Conservation (phyloP, 73 alveolate genomes). For the Paraurostyla sp. region DNA sequence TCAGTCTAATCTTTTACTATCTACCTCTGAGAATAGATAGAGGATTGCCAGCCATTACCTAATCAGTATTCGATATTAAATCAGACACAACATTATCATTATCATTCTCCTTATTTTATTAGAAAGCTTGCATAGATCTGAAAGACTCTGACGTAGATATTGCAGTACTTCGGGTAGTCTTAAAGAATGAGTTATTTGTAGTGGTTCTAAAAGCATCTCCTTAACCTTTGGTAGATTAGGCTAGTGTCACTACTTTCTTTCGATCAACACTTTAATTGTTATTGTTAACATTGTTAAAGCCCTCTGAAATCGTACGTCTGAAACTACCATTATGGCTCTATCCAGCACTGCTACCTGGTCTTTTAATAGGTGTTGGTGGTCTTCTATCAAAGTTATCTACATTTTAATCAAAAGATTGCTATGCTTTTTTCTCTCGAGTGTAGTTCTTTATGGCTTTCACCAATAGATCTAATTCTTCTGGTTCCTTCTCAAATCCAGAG, state of each 20-base stretch:
- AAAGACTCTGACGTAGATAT: constrained; percentile 39
- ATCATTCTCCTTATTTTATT: neutral
- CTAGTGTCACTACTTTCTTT: neutral
- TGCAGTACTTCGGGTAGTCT: constrained; percentile 44
- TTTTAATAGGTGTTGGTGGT: neutral
- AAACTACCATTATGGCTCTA: no score
- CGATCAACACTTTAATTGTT: neutral
- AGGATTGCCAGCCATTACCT: constrained; percentile 54
- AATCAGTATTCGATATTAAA: constrained; percentile 9
- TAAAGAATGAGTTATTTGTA: constrained; percentile 36
- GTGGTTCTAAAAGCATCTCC: neutral
- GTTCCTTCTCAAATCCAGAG: constrained; percentile 36
- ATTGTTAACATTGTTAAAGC: neutral
- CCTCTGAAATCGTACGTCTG: constrained; percentile 41
- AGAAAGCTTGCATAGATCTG: neutral
- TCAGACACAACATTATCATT: constrained; percentile 26
- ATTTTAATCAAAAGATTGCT: neutral
- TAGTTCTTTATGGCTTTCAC: constrained; percentile 47
- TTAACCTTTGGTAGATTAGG: neutral
- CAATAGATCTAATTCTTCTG: constrained; percentile 52
- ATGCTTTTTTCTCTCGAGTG: constrained; percentile 5
- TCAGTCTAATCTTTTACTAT: neutral
- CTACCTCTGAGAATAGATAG: neutral
- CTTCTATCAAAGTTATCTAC: neutral
- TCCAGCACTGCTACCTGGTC: constrained; percentile 20